phyloP scores from a whole-genome alignment of 331 rosid species.

The Telfairia occidentalis region DNA sequence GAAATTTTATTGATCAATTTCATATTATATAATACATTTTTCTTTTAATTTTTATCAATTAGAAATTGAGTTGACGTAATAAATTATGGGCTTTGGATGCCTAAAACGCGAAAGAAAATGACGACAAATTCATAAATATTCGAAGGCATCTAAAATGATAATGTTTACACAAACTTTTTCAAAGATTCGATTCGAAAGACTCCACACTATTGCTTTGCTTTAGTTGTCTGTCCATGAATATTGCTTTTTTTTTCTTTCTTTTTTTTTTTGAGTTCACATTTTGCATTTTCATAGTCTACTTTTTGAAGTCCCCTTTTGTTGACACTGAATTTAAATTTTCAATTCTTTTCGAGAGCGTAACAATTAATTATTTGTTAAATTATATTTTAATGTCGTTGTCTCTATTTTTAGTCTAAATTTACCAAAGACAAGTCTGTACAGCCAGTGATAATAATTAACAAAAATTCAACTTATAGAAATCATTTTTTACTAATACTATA shows the following conservation, averaged over 20 bases:
- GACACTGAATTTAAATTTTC: background rate
- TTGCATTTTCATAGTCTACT: background rate
- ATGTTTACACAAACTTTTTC: background rate
- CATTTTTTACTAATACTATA: no score
- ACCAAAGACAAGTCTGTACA: no score
- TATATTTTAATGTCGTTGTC: background rate
- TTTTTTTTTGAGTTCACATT: background rate
- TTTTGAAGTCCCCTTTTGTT: background rate
- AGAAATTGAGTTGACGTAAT: background rate
- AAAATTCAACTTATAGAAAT: no score
- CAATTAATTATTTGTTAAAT: no score
- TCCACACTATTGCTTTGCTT: background rate
- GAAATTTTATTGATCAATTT: no score
- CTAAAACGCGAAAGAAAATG: background rate
- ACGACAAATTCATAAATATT: background rate
- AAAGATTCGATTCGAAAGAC: background rate
- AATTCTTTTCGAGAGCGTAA: no score
- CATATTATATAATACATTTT: no score
- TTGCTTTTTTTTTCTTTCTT: background rate
- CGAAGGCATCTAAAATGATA: constrained; percentile 1
- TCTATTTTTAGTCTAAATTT: no score
- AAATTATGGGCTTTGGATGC: background rate
- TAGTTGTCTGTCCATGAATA: background rate
- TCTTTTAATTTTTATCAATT: background rate
- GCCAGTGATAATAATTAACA: no score